Percentiles rank a stretch among this genome's conserved stretches.
These are phyloP conservation scores for Diutina mesorugosa DNA, from an alignment of 1,139 yeast genomes.

Conservation along the genomic window DNA sequence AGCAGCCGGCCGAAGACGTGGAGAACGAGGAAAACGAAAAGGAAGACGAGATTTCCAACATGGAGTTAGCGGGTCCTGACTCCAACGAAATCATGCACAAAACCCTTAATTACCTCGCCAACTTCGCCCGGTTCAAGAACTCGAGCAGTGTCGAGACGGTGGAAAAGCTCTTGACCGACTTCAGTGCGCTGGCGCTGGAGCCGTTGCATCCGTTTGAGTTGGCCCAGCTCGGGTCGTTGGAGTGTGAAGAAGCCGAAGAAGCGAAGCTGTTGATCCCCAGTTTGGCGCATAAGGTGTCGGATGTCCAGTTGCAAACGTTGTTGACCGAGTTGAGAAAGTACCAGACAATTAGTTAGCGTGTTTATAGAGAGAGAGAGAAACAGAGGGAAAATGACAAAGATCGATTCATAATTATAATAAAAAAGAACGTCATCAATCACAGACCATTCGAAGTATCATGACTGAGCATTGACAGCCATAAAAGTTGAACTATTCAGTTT, in stretches of 20 bases:
- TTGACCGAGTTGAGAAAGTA: slow-evolving; percentile 73
- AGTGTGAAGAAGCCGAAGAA: slow-evolving; percentile 96
- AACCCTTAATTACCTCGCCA: slow-evolving; percentile 76
- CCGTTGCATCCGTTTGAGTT: slow-evolving; percentile 90
- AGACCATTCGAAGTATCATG: too few relatives aligned
- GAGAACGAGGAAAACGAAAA: slow-evolving; percentile 32
- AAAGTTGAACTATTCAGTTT: too few relatives aligned
- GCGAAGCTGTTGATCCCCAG: slow-evolving; percentile 92
- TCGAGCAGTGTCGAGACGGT: slow-evolving; percentile 90
- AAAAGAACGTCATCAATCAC: too few relatives aligned
- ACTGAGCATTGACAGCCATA: too few relatives aligned
- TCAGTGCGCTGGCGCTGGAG: slow-evolving; percentile 43
- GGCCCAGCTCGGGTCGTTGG: slow-evolving; percentile 87
- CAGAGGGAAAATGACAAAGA: too few relatives aligned
- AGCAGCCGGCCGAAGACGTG: slow-evolving; percentile 6
- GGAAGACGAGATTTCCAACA: slow-evolving; percentile 53
- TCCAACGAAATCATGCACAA: slow-evolving; percentile 70
- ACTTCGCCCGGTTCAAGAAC: slow-evolving; percentile 82
- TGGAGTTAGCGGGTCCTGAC: slow-evolving; percentile 56
- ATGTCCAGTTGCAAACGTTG: slow-evolving; percentile 76
- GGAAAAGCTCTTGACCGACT: slow-evolving; percentile 64
- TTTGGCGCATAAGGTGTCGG: slow-evolving; percentile 65
- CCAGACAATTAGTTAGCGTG: slow-evolving; percentile 22
- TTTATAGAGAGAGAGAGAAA: background rate
- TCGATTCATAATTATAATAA: too few relatives aligned